phyloP scores from a whole-genome alignment of 805 yeast species.

The Kluyveromyces siamensis region DNA sequence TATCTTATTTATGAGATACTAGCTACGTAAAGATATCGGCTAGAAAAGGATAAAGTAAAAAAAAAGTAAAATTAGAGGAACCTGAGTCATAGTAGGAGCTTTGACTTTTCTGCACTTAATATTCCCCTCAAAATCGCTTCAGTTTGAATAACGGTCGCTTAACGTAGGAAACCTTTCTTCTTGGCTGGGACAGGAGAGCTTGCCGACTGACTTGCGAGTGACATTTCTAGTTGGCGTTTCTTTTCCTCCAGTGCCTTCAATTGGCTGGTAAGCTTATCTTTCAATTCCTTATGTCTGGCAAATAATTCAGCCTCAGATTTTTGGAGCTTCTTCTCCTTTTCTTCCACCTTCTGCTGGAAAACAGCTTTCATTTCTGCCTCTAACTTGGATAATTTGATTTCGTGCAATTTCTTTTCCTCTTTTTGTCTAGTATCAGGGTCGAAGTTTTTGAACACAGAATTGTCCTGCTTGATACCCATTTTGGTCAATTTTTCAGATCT shows the following conservation, averaged over 20 bases:
- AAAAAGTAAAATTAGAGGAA: not conserved
- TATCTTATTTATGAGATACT: not conserved
- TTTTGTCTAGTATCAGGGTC: conserved; percentile 89
- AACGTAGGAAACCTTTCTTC: conserved; percentile 77
- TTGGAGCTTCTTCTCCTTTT: conserved; percentile 94
- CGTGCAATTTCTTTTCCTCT: conserved; percentile 89
- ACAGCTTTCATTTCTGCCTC: conserved; percentile 95
- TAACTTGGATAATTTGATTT: conserved; percentile 86
- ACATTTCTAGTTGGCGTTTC: conserved; percentile 63
- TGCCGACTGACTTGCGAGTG: conserved; percentile 30
- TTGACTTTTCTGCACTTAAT: too few relatives aligned
- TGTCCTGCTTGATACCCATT: conserved; percentile 89
- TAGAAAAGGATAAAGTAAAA: not conserved
- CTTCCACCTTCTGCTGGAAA: conserved; percentile 91
- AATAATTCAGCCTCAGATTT: conserved; percentile 95
- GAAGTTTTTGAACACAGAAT: conserved; percentile 85
- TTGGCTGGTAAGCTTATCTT: conserved; percentile 84
- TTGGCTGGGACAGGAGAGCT: conserved; percentile 49
- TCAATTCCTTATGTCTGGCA: conserved; percentile 93
- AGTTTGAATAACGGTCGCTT: conserved; percentile 1
- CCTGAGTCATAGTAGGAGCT: not conserved
- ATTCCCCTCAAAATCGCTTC: not conserved
- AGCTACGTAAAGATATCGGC: not conserved
- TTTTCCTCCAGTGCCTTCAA: conserved; percentile 85
- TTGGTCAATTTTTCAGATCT: conserved; percentile 70